Evolutionary conservation across 768 basidiomycete species (phyloP).

Genomic region (Lactarius sp.): DNA sequence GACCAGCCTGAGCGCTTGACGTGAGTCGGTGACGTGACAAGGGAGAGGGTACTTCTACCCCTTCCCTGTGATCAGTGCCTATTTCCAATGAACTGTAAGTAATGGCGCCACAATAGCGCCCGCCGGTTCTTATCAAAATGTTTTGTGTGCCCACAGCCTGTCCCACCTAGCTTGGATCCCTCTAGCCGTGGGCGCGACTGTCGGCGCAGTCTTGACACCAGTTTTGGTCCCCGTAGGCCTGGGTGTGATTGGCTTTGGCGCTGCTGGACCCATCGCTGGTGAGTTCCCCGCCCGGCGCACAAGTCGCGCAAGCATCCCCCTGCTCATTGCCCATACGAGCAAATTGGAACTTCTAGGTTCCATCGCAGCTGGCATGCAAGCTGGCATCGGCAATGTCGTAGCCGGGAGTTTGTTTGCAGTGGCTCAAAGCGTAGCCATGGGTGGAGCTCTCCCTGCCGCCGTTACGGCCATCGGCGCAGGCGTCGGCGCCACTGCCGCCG

Average conservation of each 20-base stretch:
- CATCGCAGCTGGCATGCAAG: constrained; percentile 4
- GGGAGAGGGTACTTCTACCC: too few relatives aligned
- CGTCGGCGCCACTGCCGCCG: not conserved
- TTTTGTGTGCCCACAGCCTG: not conserved
- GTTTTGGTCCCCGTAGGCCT: not conserved
- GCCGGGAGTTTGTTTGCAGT: constrained; percentile 14
- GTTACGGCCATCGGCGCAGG: not conserved
- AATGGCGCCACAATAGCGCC: not conserved
- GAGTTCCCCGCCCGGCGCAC: not conserved
- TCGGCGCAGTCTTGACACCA: not conserved
- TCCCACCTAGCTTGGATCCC: not conserved
- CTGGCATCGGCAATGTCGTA: constrained; percentile 17
- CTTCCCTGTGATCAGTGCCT: too few relatives aligned
- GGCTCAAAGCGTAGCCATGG: constrained; percentile 13
- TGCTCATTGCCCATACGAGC: not conserved
- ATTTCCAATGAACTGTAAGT: not conserved
- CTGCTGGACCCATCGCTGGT: constrained; percentile 15
- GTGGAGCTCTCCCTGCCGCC: not conserved
- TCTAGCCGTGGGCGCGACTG: not conserved
- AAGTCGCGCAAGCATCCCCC: not conserved
- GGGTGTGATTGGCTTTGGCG: constrained; percentile 4
- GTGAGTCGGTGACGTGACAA: too few relatives aligned
- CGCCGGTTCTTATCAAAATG: not conserved
- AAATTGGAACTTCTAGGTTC: not conserved
- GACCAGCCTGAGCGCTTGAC: too few relatives aligned